These are phyloP conservation scores for Botrytis pseudocinerea DNA, from an alignment of 2,329 filamentous ascomycete species.

Conservation along the genomic window DNA sequence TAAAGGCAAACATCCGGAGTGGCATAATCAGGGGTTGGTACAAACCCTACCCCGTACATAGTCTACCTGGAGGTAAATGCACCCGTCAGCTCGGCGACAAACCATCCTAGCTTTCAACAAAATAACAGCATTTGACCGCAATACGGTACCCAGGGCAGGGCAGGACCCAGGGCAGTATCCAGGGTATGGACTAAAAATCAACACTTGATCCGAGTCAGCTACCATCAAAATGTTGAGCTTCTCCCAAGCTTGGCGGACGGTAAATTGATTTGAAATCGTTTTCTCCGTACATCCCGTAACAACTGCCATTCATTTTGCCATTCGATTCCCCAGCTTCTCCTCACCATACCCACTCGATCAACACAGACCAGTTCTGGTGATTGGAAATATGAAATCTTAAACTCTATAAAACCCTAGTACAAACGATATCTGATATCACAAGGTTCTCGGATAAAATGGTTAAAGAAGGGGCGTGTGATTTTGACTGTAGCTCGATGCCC, in stretches of 20 bases:
- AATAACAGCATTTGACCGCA: not conserved
- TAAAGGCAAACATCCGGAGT: not conserved
- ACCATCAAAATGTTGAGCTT: not conserved
- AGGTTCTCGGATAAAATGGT: not conserved
- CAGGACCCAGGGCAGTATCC: not conserved
- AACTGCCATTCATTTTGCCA: not conserved
- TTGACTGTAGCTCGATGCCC: not conserved
- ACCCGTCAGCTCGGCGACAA: constrained; percentile 6
- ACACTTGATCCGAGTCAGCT: not conserved
- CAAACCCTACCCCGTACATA: not conserved
- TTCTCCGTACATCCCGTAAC: not conserved
- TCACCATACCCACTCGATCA: not conserved
- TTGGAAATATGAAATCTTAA: too few species aligned
- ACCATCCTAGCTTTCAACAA: not conserved
- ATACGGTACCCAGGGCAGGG: not conserved
- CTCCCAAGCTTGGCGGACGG: not conserved
- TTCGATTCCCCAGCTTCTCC: constrained; percentile 9
- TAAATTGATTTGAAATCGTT: not conserved
- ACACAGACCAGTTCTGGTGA: too few species aligned
- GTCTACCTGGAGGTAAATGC: not conserved
- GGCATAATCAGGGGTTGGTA: not conserved
- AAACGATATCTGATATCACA: not conserved
- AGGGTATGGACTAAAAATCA: not conserved
- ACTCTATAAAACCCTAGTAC: too few species aligned
- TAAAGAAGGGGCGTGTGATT: not conserved